Evolutionary conservation across 495 filamentous ascomycete species (phyloP).

Genomic region (Achaetomiella virescens): DNA sequence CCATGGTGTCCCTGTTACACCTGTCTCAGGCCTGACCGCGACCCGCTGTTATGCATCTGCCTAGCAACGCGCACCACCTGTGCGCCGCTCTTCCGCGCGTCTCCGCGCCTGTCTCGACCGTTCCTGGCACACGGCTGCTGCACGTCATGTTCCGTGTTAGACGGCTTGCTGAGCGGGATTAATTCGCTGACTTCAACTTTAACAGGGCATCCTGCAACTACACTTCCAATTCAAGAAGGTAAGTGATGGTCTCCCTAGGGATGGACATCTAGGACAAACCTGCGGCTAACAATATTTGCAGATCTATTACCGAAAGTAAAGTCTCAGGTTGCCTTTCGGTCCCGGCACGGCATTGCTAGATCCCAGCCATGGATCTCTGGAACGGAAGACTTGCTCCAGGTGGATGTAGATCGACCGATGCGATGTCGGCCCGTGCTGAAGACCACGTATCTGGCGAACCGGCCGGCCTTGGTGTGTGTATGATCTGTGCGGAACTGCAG

Average conservation of each 20-base stretch:
- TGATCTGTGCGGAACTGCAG: constrained; percentile 13
- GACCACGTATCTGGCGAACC: constrained; percentile 5
- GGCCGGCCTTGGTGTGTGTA: constrained; percentile 9
- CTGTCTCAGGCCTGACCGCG: constrained; percentile 9
- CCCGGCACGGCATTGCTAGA: background rate
- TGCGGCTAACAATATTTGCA: constrained; percentile 40
- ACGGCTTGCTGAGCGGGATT: background rate
- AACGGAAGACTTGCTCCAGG: background rate
- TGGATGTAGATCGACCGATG: constrained; percentile 4
- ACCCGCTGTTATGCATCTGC: constrained; percentile 8
- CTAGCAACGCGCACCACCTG: constrained; percentile 8
- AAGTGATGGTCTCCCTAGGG: constrained; percentile 7
- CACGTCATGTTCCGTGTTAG: constrained; percentile 1
- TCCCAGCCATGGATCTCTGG: background rate
- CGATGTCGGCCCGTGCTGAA: constrained; percentile 11
- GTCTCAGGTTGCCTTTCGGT: background rate
- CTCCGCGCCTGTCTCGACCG: background rate
- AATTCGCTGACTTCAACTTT: constrained; percentile 19
- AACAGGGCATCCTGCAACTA: constrained; percentile 85
- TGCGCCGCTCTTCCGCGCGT: constrained; percentile 2
- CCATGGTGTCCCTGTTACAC: constrained; percentile 3
- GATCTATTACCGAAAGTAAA: constrained; percentile 64
- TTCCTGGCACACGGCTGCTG: background rate
- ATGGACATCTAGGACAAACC: background rate
- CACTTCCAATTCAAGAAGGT: constrained; percentile 97